These are phyloP conservation scores for Lecanicillium sp. DNA, from an alignment of 2,329 filamentous ascomycete genomes.

Conservation along the genomic window DNA sequence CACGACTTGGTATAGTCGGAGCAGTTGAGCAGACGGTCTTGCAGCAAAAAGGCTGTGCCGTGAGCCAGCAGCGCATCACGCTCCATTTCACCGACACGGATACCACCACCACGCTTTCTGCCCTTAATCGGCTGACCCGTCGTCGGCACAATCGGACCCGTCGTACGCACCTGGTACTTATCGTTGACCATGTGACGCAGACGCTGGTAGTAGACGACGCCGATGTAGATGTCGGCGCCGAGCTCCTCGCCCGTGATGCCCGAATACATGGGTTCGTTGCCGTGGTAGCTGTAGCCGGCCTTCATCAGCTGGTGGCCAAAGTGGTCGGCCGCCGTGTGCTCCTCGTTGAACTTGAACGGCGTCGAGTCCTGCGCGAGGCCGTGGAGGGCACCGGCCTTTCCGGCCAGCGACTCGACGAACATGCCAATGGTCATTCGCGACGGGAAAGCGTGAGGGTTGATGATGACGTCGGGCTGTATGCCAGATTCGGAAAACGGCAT, in stretches of 20 bases:
- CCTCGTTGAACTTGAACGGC: slow-evolving; percentile 89
- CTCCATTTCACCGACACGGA: slow-evolving; percentile 99
- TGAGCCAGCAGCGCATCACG: slow-evolving; percentile 91
- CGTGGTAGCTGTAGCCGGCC: slow-evolving; percentile 96
- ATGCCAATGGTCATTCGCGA: slow-evolving; percentile 99
- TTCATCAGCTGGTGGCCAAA: slow-evolving; percentile 94
- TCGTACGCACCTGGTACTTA: slow-evolving; percentile 97
- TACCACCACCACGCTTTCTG: slow-evolving; percentile 91
- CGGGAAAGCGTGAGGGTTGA: slow-evolving; percentile 98
- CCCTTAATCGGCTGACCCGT: slow-evolving; percentile 98
- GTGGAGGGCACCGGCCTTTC: slow-evolving; percentile 89
- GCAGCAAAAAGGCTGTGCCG: slow-evolving; percentile 88
- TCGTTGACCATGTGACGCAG: slow-evolving; percentile 99
- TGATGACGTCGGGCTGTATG: slow-evolving; percentile 96
- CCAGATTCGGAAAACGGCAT: slow-evolving; percentile 97
- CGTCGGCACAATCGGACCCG: slow-evolving; percentile 80
- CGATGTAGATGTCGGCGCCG: slow-evolving; percentile 90
- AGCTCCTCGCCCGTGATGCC: slow-evolving; percentile 95
- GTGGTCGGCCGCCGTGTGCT: slow-evolving; percentile 86
- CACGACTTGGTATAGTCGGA: slow-evolving; percentile 87
- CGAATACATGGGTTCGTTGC: slow-evolving; percentile 98
- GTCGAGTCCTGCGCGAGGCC: slow-evolving; percentile 95
- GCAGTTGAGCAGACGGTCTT: slow-evolving; percentile 95
- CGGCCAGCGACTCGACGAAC: slow-evolving; percentile 95
- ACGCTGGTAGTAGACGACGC: slow-evolving; percentile 96